phyloP scores from a whole-genome alignment of 768 basidiomycete genomes.

The Pleurotus salmoneostramineus region DNA sequence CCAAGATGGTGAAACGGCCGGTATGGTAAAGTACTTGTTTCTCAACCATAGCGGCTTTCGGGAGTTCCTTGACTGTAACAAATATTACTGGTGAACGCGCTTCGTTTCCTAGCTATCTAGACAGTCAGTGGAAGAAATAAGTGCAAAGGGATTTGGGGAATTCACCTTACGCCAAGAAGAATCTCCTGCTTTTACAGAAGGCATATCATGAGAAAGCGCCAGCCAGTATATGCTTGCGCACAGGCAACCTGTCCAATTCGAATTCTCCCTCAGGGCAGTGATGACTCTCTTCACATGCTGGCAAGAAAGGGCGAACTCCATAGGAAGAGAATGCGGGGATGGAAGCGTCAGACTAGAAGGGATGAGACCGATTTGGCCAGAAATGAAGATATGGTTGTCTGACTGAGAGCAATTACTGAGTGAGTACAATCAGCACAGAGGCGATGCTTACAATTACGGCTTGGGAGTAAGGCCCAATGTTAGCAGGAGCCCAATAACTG shows the following conservation, averaged over 20 bases:
- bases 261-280: slow-evolving; percentile 49
- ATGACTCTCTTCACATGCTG: slow-evolving; percentile 79
- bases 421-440: not conserved
- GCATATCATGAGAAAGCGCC: slow-evolving; percentile 31
- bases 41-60: slow-evolving; percentile 70
- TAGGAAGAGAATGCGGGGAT: slow-evolving; percentile 45
- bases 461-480: slow-evolving; percentile 98
- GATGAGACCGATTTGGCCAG: slow-evolving; percentile 92
- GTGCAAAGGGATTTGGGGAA: not conserved
- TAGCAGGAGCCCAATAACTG: slow-evolving; percentile 99
- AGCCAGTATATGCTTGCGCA: slow-evolving; percentile 78
- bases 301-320: slow-evolving; percentile 69
- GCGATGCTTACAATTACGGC: slow-evolving; percentile 64
- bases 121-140: not conserved
- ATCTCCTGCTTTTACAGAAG: slow-evolving; percentile 37
- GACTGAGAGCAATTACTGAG: slow-evolving; percentile 39
- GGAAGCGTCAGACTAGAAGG: slow-evolving; percentile 73
- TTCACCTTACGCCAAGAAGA: slow-evolving; percentile 18
- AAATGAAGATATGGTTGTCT: slow-evolving; percentile 76
- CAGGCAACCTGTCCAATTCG: slow-evolving; percentile 58
- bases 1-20: slow-evolving; percentile 43
- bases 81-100: slow-evolving; percentile 45
- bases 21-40: slow-evolving; percentile 76
- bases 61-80: slow-evolving; percentile 57
- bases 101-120: not conserved